Evolutionary conservation across 1,284 basidiomycete species (phyloP).

Genomic region (Pseudozyma sp.): DNA sequence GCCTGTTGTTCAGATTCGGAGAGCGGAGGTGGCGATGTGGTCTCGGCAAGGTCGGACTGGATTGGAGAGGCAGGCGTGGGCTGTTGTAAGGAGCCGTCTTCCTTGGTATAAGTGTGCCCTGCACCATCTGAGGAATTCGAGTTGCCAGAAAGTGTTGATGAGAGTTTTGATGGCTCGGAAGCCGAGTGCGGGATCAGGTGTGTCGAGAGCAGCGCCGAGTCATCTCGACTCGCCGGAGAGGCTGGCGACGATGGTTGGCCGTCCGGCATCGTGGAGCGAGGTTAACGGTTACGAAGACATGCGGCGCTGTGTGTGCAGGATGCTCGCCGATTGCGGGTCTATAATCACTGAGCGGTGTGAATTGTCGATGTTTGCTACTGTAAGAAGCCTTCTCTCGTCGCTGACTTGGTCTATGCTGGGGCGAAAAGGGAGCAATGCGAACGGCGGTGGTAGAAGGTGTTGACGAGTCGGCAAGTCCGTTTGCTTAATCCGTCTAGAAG

Average conservation of each 20-base stretch:
- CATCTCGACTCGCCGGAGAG: slow-evolving; percentile 1
- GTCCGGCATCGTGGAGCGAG: slow-evolving; percentile 1
- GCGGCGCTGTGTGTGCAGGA: too few species aligned
- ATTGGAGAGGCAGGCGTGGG: too few species aligned
- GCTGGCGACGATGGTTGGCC: slow-evolving; percentile 3
- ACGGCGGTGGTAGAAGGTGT: too few species aligned
- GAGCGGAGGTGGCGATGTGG: slow-evolving; percentile 9
- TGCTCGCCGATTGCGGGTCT: too few species aligned
- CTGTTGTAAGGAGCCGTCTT: too few species aligned
- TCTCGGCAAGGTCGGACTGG: neutral
- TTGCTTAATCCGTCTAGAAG: too few species aligned
- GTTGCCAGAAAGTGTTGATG: neutral
- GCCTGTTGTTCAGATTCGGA: slow-evolving; percentile 15
- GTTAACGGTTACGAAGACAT: too few species aligned
- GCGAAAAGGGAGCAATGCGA: too few species aligned
- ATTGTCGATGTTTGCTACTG: neutral
- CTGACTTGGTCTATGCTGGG: too few species aligned
- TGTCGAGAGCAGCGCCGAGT: slow-evolving; percentile 10
- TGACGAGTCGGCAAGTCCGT: too few species aligned
- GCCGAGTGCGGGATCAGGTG: slow-evolving; percentile 34
- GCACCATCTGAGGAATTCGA: neutral
- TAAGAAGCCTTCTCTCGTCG: neutral
- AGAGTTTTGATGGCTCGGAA: slow-evolving; percentile 22
- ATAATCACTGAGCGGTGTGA: too few species aligned
- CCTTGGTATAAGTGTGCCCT: too few species aligned